Percentiles rank a stretch among this genome's conserved stretches.
Evolutionary conservation across 805 yeast genomes (phyloP).

Genomic region (Scheffersomyces amazonensis): DNA sequence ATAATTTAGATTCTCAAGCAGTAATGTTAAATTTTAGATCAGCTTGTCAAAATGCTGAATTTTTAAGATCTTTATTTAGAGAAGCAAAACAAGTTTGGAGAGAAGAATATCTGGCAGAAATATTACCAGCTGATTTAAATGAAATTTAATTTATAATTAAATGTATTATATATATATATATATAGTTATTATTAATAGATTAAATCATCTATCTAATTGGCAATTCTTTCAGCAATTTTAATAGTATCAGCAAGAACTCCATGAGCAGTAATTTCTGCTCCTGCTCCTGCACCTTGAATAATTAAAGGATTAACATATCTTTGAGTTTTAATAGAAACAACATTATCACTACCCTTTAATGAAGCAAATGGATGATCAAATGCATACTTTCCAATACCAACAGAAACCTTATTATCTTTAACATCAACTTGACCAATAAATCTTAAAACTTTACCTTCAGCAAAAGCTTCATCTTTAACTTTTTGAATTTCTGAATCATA

Average conservation of each 20-base stretch:
- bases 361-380: conserved; percentile 94
- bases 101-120: conserved; percentile 17
- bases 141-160: background rate
- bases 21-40: conserved; percentile 69
- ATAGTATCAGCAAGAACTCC: conserved; percentile 95
- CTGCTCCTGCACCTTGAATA: conserved; percentile 97
- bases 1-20: conserved; percentile 62
- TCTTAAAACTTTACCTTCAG: conserved; percentile 83
- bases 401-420: conserved; percentile 64
- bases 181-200: background rate
- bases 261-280: conserved; percentile 64
- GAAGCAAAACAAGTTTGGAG: conserved; percentile 55
- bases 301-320: conserved; percentile 92
- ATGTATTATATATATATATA: background rate
- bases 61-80: conserved; percentile 50
- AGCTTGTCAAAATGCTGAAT: conserved; percentile 52
- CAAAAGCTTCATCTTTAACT: conserved; percentile 76
- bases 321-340: conserved; percentile 84
- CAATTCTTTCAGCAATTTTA: conserved; percentile 86
- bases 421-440: conserved; percentile 91
- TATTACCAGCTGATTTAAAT: conserved; percentile 4
- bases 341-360: conserved; percentile 94
- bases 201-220: conserved; percentile 23
- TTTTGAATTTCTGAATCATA: conserved; percentile 78
- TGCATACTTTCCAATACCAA: conserved; percentile 85